Percentiles rank a stretch among this genome's conserved stretches.
phyloP scores from a whole-genome alignment of 169 alveolate genomes.

The Plasmodium ovale region DNA sequence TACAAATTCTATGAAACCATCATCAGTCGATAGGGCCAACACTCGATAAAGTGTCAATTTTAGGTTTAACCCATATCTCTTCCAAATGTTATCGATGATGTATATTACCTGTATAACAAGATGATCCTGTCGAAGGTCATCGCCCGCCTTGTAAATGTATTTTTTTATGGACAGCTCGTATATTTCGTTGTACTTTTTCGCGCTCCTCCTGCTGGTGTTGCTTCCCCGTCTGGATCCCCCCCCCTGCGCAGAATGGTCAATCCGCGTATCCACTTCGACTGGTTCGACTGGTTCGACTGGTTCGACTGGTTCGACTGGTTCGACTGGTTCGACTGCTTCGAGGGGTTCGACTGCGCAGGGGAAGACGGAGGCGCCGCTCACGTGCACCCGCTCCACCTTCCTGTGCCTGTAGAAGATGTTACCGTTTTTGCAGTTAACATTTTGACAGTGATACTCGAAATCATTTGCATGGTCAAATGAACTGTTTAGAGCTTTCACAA shows the following conservation, averaged over 20 bases:
- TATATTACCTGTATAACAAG: conserved; percentile 92
- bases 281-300: not conserved
- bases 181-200: conserved; percentile 54
- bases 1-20: conserved; percentile 89
- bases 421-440: not conserved
- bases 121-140: conserved; percentile 96
- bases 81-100: conserved; percentile 91
- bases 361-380: too few species aligned
- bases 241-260: not conserved
- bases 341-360: not conserved
- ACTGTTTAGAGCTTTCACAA: conserved; percentile 29
- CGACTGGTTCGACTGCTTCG: not conserved
- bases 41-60: conserved; percentile 91
- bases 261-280: not conserved
- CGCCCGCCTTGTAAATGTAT: conserved; percentile 95
- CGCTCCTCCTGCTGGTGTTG: not conserved
- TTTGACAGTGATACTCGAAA: conserved; percentile 15
- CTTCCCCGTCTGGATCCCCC: conserved; percentile 3
- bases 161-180: conserved; percentile 59
- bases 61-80: conserved; percentile 92
- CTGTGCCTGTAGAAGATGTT: conserved; percentile 24
- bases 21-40: conserved; percentile 85
- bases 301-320: not conserved
- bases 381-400: conserved; percentile 22
- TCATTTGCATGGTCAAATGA: conserved; percentile 43